These are phyloP conservation scores for Thermochaetoides thermophila DNA, from an alignment of 495 filamentous ascomycete species.

Conservation along the genomic window DNA sequence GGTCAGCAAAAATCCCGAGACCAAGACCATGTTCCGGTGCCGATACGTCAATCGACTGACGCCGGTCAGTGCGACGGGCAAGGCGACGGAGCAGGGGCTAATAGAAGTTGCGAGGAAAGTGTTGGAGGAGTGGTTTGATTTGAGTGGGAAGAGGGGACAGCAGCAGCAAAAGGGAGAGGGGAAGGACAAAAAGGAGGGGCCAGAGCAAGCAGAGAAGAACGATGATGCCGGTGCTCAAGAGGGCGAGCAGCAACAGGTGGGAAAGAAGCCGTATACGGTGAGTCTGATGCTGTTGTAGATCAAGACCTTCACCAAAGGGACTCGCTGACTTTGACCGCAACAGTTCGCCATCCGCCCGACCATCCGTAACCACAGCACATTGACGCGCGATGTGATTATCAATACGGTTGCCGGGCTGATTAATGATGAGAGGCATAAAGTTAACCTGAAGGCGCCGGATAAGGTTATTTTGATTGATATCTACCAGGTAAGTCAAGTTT, in stretches of 20 bases:
- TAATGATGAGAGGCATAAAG: slow-evolving; percentile 48
- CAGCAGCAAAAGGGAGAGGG: neutral
- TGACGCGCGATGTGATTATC: slow-evolving; percentile 66
- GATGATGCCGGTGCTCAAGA: neutral
- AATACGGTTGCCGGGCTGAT: slow-evolving; percentile 53
- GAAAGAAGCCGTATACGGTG: slow-evolving; percentile 7
- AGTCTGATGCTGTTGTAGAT: too few relatives aligned
- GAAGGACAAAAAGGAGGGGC: slow-evolving; percentile 15
- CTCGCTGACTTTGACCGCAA: too few relatives aligned
- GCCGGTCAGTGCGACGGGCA: slow-evolving; percentile 59
- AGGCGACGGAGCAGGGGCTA: slow-evolving; percentile 63
- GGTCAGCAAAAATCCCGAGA: too few relatives aligned
- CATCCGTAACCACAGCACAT: slow-evolving; percentile 59
- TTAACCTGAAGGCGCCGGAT: slow-evolving; percentile 71
- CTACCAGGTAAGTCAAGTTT: slow-evolving; percentile 76
- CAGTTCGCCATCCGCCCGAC: slow-evolving; percentile 86
- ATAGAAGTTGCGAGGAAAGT: slow-evolving; percentile 56
- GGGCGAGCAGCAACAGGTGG: slow-evolving; percentile 17
- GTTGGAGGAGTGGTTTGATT: slow-evolving; percentile 57
- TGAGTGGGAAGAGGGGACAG: slow-evolving; percentile 14
- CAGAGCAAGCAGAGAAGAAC: slow-evolving; percentile 8
- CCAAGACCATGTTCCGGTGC: slow-evolving; percentile 39
- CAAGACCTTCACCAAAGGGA: too few relatives aligned
- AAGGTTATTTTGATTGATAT: slow-evolving; percentile 77
- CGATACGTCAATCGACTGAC: slow-evolving; percentile 77